Conservation (phyloP, 2,329 filamentous ascomycete species). For the Curvularia spicifera region DNA sequence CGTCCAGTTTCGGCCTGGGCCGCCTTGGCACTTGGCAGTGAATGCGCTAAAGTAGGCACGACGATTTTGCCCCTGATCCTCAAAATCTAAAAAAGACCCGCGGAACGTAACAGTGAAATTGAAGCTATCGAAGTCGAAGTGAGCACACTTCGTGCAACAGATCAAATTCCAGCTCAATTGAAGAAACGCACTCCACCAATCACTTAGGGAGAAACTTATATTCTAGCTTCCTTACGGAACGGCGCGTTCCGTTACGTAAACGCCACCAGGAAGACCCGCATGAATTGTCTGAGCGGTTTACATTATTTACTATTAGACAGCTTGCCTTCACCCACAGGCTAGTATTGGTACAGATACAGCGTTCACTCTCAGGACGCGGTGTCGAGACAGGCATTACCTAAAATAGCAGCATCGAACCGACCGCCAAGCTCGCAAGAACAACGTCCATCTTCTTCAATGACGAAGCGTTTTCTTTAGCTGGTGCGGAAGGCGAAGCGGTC, state of each 20-base stretch:
- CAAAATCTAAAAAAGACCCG: neutral
- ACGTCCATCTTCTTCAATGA: neutral
- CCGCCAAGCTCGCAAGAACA: neutral
- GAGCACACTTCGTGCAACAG: neutral
- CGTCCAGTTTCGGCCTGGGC: neutral
- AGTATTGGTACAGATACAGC: neutral
- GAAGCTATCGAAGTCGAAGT: neutral
- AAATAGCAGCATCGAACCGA: neutral
- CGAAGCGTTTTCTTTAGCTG: neutral
- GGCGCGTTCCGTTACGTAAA: neutral
- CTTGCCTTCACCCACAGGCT: neutral
- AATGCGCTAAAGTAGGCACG: neutral
- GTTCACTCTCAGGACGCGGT: neutral
- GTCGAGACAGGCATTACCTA: neutral
- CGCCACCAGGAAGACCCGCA: neutral
- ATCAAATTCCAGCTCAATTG: neutral
- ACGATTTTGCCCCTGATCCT: neutral
- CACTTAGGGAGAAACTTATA: neutral
- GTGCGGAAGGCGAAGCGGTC: neutral
- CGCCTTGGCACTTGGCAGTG: neutral
- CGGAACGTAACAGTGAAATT: neutral
- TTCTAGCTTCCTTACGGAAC: neutral
- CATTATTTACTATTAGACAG: neutral
- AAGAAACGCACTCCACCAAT: neutral
- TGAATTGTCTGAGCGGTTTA: neutral